Evolutionary conservation across 352 stramenopile genomes (phyloP).

Genomic region (Blastocystis sp.): DNA sequence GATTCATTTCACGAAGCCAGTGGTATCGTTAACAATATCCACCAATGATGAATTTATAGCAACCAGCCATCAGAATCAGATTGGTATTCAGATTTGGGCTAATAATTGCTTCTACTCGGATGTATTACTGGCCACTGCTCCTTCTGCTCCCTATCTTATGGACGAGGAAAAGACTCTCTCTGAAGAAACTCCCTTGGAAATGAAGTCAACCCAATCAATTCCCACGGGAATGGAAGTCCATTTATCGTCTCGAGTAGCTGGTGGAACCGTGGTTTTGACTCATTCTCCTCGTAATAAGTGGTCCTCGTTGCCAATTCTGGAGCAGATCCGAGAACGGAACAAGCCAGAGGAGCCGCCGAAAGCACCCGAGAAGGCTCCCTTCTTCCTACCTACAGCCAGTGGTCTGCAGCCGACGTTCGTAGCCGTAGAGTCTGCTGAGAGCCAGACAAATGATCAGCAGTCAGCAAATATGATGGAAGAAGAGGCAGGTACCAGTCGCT

Average conservation of each 20-base stretch:
- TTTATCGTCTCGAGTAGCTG: conserved; percentile 64
- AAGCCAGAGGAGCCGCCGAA: conserved; percentile 86
- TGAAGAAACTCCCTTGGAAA: conserved; percentile 73
- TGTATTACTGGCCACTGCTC: conserved; percentile 72
- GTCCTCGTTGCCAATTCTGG: conserved; percentile 80
- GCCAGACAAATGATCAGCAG: no score
- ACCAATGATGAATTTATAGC: conserved; percentile 76
- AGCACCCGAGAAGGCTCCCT: conserved; percentile 83
- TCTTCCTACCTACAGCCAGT: conserved; percentile 76
- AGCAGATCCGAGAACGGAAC: conserved; percentile 88
- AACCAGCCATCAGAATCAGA: conserved; percentile 73
- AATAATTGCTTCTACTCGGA: conserved; percentile 76
- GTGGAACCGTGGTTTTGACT: conserved; percentile 72
- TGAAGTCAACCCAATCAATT: conserved; percentile 70
- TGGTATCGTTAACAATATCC: conserved; percentile 74
- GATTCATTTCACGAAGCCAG: conserved; percentile 76
- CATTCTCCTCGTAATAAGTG: conserved; percentile 77
- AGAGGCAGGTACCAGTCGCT: not conserved
- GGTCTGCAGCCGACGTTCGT: conserved; percentile 29
- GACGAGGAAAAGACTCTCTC: conserved; percentile 74
- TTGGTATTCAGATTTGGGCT: conserved; percentile 77
- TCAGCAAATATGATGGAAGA: not conserved
- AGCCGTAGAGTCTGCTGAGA: not conserved
- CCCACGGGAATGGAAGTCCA: not conserved
- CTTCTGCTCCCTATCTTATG: conserved; percentile 69